Conservation (phyloP, 805 yeast genomes). For the Teunomyces lycoperdinae region DNA sequence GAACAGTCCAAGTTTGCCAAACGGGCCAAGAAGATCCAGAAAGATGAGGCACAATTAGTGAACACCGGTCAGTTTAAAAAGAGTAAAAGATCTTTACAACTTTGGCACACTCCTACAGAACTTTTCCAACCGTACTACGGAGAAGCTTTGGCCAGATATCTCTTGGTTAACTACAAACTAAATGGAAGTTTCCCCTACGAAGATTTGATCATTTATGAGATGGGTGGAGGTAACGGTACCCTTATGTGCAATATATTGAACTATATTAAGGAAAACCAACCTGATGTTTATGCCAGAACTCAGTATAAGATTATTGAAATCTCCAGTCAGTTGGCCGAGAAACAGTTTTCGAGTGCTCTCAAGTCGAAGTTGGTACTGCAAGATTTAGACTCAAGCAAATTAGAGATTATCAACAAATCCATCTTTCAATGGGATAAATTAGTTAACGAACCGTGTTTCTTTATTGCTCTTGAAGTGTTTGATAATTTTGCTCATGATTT, state of each 20-base stretch:
- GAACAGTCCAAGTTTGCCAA: conserved; percentile 25
- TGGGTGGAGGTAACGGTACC: conserved; percentile 91
- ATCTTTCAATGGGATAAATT: conserved; percentile 68
- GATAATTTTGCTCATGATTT: conserved; percentile 84
- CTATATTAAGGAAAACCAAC: conserved; percentile 58
- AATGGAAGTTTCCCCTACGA: conserved; percentile 62
- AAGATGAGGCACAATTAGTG: conserved; percentile 18
- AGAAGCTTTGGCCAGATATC: conserved; percentile 77
- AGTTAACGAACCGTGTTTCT: conserved; percentile 66
- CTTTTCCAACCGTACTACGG: conserved; percentile 82
- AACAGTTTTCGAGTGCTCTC: conserved; percentile 45
- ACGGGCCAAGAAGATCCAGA: conserved; percentile 25
- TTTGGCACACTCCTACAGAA: conserved; percentile 92
- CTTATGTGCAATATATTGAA: conserved; percentile 73
- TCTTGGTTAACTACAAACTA: conserved; percentile 67
- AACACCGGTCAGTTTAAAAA: conserved; percentile 13
- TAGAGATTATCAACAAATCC: conserved; percentile 68
- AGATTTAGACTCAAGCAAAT: conserved; percentile 53
- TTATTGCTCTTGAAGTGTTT: conserved; percentile 78
- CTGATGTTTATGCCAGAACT: conserved; percentile 69
- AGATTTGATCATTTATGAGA: conserved; percentile 75
- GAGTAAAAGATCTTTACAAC: conserved; percentile 48
- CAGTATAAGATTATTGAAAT: conserved; percentile 74
- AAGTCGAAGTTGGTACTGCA: conserved; percentile 28
- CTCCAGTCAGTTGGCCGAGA: conserved; percentile 56